Percentiles rank a stretch among this genome's conserved stretches.
Conservation (phyloP, 2,329 filamentous ascomycete species). For the Didymella glomerata region DNA sequence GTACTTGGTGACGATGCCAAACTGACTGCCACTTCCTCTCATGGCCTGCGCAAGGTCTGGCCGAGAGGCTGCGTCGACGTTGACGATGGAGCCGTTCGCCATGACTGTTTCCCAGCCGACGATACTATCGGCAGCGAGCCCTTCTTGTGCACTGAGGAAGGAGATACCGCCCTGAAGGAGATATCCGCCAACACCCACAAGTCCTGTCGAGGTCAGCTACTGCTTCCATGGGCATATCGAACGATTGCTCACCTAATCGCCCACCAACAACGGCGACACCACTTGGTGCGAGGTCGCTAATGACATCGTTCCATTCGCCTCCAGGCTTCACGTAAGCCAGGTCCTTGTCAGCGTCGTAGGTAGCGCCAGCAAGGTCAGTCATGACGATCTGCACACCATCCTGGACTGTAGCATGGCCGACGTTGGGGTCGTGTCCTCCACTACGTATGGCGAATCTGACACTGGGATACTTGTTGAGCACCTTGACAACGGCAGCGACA, state of each 20-base stretch:
- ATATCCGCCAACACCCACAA: slow-evolving; percentile 36
- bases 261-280: slow-evolving; percentile 49
- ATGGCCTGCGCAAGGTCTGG: slow-evolving; percentile 48
- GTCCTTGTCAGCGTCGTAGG: slow-evolving; percentile 44
- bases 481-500: slow-evolving; percentile 34
- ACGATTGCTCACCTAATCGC: slow-evolving; percentile 20
- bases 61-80: slow-evolving; percentile 34
- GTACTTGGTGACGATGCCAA: slow-evolving; percentile 42
- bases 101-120: slow-evolving; percentile 45
- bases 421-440: slow-evolving; percentile 52
- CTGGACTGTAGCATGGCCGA: slow-evolving; percentile 45
- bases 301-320: slow-evolving; percentile 54
- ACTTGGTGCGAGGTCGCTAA: slow-evolving; percentile 44
- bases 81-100: slow-evolving; percentile 41
- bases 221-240: neutral
- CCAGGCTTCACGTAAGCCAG: slow-evolving; percentile 53
- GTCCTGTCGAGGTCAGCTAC: slow-evolving; percentile 14
- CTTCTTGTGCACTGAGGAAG: slow-evolving; percentile 37
- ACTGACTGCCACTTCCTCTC: slow-evolving; percentile 38
- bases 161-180: slow-evolving; percentile 35
- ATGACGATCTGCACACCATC: slow-evolving; percentile 52
- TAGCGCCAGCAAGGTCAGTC: slow-evolving; percentile 47
- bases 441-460: slow-evolving; percentile 39
- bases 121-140: slow-evolving; percentile 45
- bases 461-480: slow-evolving; percentile 33